Conservation (phyloP, 148 eudicot genomes). For the Amaranthus hypochondriacus region DNA sequence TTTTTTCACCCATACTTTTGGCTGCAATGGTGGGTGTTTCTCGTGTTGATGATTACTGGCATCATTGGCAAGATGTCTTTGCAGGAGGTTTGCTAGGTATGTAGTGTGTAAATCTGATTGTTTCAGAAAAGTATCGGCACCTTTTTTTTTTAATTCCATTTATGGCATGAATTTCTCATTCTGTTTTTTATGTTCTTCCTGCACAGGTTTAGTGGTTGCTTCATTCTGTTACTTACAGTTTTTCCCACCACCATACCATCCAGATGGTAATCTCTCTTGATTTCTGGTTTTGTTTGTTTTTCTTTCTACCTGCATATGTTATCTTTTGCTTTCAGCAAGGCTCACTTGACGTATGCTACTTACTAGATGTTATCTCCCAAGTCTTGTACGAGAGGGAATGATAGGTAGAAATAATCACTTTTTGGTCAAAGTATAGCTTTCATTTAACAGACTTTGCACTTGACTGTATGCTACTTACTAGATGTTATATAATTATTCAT, state of each 20-base stretch:
- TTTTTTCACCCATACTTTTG: constrained; percentile 50
- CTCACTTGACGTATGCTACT: background rate
- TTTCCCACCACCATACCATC: constrained; percentile 87
- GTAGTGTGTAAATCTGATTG: constrained; percentile 12
- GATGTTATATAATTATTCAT: too few species aligned
- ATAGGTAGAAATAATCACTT: too few species aligned
- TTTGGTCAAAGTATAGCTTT: too few species aligned
- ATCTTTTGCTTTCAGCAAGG: background rate
- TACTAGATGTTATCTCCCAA: too few species aligned
- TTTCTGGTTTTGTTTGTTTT: constrained; percentile 2
- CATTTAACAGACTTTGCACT: too few species aligned
- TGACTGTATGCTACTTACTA: too few species aligned
- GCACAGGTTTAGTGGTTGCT: constrained; percentile 62
- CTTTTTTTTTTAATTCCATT: background rate
- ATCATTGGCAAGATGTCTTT: constrained; percentile 97
- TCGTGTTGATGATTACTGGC: constrained; percentile 97
- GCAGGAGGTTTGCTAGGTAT: constrained; percentile 79
- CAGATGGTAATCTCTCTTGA: constrained; percentile 48
- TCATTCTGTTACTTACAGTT: constrained; percentile 94
- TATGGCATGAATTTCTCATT: constrained; percentile 1
- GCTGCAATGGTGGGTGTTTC: constrained; percentile 86
- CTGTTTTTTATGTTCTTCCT: background rate
- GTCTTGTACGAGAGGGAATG: too few species aligned
- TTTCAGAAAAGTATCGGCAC: background rate
- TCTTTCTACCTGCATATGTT: background rate